phyloP scores from a whole-genome alignment of 768 basidiomycete species.

The Tricholoma matsutake region DNA sequence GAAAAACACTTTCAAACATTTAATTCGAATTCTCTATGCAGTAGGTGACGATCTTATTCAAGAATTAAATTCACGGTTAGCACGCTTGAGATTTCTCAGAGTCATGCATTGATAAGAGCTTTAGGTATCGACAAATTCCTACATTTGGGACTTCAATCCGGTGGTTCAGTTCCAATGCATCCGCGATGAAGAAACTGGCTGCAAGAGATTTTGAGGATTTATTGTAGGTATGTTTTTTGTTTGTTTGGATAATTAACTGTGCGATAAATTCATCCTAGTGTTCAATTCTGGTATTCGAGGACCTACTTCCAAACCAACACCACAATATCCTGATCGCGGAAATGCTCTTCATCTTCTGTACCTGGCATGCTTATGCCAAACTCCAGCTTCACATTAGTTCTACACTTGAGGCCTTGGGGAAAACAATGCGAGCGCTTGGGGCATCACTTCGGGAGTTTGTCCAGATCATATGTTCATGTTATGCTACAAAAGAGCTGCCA shows the following conservation, averaged over 20 bases:
- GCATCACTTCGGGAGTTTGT: slow-evolving; percentile 1
- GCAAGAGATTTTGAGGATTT: slow-evolving; percentile 28
- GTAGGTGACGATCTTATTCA: slow-evolving; percentile 10
- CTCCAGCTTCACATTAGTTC: slow-evolving; percentile 7
- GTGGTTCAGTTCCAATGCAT: slow-evolving; percentile 18
- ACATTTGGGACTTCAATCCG: slow-evolving; percentile 30
- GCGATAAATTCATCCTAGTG: slow-evolving; percentile 2
- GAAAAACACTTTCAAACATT: slow-evolving; percentile 34
- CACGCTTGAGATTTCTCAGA: neutral
- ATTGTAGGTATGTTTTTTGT: slow-evolving; percentile 18
- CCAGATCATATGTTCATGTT: neutral
- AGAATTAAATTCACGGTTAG: slow-evolving; percentile 24
- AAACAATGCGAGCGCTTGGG: neutral
- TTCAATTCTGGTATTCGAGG: slow-evolving; percentile 6
- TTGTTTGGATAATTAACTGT: neutral
- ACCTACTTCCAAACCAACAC: slow-evolving; percentile 4
- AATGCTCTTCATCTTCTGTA: slow-evolving; percentile 5
- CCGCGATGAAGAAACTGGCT: slow-evolving; percentile 18
- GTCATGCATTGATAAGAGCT: neutral
- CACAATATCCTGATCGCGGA: slow-evolving; percentile 4
- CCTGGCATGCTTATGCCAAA: slow-evolving; percentile 12
- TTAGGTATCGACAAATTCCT: slow-evolving; percentile 28
- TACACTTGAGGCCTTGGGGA: slow-evolving; percentile 5
- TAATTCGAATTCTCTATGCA: slow-evolving; percentile 31
- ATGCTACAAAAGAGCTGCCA: slow-evolving; percentile 6